Evolutionary conservation across 164 flowering plant species (phyloP).

Genomic region (Piper longum): DNA sequence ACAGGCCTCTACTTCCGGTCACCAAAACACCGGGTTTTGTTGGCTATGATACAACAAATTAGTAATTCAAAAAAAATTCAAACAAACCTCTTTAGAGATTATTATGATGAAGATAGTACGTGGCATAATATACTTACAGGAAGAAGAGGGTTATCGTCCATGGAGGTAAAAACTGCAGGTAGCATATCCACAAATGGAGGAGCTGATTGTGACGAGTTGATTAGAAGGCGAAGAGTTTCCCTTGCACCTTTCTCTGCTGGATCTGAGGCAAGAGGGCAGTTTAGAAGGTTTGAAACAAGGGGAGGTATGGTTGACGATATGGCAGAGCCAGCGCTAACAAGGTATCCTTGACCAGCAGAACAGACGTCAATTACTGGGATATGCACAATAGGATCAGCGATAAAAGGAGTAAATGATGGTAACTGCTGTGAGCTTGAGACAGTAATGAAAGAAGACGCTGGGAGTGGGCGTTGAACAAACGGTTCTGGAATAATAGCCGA

Average conservation of each 20-base stretch:
- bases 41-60: neutral
- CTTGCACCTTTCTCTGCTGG: constrained; percentile 75
- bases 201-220: constrained; percentile 43
- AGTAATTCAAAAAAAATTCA: neutral
- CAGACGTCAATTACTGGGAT: constrained; percentile 80
- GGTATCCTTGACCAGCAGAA: constrained; percentile 84
- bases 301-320: constrained; percentile 51
- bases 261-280: constrained; percentile 36
- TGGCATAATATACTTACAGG: constrained; percentile 1
- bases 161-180: constrained; percentile 22
- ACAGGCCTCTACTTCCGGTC: constrained; percentile 54
- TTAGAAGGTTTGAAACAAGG: constrained; percentile 33
- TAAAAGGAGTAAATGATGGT: constrained; percentile 67
- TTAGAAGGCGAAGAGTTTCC: constrained; percentile 72
- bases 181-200: constrained; percentile 32
- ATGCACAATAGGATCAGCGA: constrained; percentile 90
- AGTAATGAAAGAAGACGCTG: constrained; percentile 17
- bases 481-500: constrained; percentile 69
- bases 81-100: no score
- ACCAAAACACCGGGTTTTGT: constrained; percentile 7
- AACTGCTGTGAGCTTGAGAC: constrained; percentile 55
- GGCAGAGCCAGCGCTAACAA: constrained; percentile 76
- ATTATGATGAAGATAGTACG: neutral
- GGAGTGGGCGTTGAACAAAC: constrained; percentile 30
- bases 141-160: constrained; percentile 3